These are phyloP conservation scores for Leccinum fuscescens DNA, from an alignment of 1,284 basidiomycete species.

Conservation along the genomic window DNA sequence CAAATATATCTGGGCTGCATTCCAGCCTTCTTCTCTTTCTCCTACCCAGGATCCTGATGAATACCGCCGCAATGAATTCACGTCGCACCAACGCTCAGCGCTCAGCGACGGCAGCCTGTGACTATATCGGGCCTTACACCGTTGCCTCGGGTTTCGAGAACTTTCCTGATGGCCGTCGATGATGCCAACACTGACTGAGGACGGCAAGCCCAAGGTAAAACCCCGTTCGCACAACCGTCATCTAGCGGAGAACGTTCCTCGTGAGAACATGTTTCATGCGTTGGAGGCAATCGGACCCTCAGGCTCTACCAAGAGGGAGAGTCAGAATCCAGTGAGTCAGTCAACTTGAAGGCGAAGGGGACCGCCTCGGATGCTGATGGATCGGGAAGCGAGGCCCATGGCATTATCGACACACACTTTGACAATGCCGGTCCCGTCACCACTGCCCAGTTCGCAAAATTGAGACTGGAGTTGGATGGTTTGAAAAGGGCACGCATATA, in stretches of 20 bases:
- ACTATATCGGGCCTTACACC: constrained; percentile 20
- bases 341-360: constrained; percentile 57
- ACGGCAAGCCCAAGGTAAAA: constrained; percentile 32
- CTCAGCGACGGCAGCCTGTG: constrained; percentile 13
- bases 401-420: constrained; percentile 21
- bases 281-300: not conserved
- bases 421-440: constrained; percentile 30
- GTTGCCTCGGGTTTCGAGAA: constrained; percentile 22
- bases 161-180: constrained; percentile 30
- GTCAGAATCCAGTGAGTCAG: constrained; percentile 33
- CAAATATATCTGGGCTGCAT: not conserved
- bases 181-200: constrained; percentile 31
- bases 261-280: not conserved
- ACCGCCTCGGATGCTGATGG: constrained; percentile 28
- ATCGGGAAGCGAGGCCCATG: constrained; percentile 15
- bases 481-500: constrained; percentile 48
- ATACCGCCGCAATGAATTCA: constrained; percentile 21
- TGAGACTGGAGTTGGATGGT: constrained; percentile 42
- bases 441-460: constrained; percentile 34
- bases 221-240: constrained; percentile 28
- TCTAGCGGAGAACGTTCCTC: constrained; percentile 24
- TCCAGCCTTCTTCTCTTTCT: not conserved
- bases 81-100: constrained; percentile 27
- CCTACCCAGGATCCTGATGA: constrained; percentile 19
- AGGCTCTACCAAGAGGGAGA: constrained; percentile 39